These are phyloP conservation scores for Mortierella sp. DNA, from an alignment of 371 early-diverging fungal species.

Conservation along the genomic window DNA sequence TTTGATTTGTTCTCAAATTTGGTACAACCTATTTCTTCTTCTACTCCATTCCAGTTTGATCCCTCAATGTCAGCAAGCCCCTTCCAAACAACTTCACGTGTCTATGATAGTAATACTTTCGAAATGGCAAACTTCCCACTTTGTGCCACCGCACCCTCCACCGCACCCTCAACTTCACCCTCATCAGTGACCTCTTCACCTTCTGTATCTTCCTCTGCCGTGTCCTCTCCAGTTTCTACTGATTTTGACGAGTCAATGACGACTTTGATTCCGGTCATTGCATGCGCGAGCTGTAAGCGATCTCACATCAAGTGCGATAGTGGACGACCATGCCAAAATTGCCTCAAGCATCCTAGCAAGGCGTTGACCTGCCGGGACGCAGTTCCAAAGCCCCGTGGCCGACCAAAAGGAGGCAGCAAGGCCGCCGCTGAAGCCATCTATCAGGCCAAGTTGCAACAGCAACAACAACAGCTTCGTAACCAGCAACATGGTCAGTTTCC, in stretches of 20 bases:
- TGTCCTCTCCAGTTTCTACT: slow-evolving; percentile 26
- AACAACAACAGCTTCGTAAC: slow-evolving; percentile 33
- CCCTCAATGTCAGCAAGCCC: neutral
- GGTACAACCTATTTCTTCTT: neutral
- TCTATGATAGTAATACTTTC: neutral
- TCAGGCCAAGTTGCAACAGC: slow-evolving; percentile 28
- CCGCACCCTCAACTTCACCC: slow-evolving; percentile 18
- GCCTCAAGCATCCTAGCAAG: slow-evolving; percentile 50
- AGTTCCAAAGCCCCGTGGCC: slow-evolving; percentile 53
- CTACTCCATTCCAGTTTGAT: slow-evolving; percentile 13
- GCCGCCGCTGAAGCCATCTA: slow-evolving; percentile 51
- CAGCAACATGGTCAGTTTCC: slow-evolving; percentile 67
- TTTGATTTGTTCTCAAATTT: neutral
- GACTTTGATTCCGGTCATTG: slow-evolving; percentile 26
- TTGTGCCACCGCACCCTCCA: slow-evolving; percentile 1
- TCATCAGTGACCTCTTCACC: slow-evolving; percentile 27
- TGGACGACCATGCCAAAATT: slow-evolving; percentile 52
- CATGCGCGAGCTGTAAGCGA: slow-evolving; percentile 51
- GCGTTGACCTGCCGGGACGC: slow-evolving; percentile 53
- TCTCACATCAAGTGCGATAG: slow-evolving; percentile 57
- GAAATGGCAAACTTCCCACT: neutral
- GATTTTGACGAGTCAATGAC: slow-evolving; percentile 26
- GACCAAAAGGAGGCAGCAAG: slow-evolving; percentile 57
- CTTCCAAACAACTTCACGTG: neutral
- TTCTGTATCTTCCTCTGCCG: slow-evolving; percentile 26